Evolutionary conservation across 2,329 filamentous ascomycete species (phyloP), one percentile per base, ranked within the genome.

Genomic region (Monosporascus sp.): DNA sequence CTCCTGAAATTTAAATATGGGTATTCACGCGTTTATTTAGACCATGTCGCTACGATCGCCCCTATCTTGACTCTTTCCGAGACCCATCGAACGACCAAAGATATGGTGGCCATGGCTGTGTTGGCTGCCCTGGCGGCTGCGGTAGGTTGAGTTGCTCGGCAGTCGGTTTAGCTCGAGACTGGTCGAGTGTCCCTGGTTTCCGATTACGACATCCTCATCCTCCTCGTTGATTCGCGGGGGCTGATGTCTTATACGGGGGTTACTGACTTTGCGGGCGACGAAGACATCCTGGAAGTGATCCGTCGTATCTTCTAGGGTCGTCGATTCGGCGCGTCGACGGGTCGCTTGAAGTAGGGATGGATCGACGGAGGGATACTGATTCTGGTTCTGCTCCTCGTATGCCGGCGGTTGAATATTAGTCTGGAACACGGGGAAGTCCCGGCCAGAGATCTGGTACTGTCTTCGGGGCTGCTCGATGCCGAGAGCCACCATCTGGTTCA

Each of bases 391-490:
- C 17, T 64, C 61, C 24, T 58, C 57, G 27, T 67, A 66, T 2
- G 65, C 54, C 0, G 70, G 71, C 1, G 69, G 69, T 26, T 66
- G 58, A 11, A 74, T 55, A 34, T 69, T 70, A n/a, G 67, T 58
- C 58, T 73, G 73, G 59, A 74, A 90, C 58, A 90, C 77, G 1
- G 88, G 88, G 67, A 84, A 84, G 48, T 83, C 83, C 54, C 82
- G 75, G 61, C 82, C 84, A 55, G 85, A 83, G 56, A 88, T 86
- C 50, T 87, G 85, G 71, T 81, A 82, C 64, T 87, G 85, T 75
- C 86, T 84, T 63, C 85, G 83, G 44, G 91, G 91, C 52, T 89
- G 89, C 76, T 96, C 88, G 68, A 96, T 94, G 54, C 90, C 90
- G 50, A 93, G 79, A 52, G 90, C 84, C 56, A 88, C 82, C 77